These are phyloP conservation scores for Caryopteris hybrid DNA, from an alignment of 305 asterid genomes.

Conservation along the genomic window DNA sequence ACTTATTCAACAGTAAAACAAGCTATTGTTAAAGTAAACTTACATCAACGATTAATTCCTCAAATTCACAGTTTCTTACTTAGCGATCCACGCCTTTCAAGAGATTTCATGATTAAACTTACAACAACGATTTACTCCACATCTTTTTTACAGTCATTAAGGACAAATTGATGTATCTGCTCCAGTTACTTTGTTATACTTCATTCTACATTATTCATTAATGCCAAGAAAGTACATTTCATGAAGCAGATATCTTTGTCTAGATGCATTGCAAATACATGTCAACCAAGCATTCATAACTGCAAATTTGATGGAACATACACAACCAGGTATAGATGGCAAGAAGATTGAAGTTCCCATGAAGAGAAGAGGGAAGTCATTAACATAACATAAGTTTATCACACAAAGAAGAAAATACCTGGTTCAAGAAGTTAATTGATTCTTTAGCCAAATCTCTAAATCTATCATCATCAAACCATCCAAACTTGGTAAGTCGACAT, in stretches of 20 bases:
- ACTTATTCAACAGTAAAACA: neutral
- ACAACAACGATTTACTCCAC: neutral
- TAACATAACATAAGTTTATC: conserved; percentile 6
- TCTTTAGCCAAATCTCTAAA: conserved; percentile 89
- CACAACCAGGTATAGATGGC: conserved; percentile 1
- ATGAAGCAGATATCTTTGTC: neutral
- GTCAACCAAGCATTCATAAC: conserved; percentile 14
- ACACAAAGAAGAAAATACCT: conserved; percentile 45
- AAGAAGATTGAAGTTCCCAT: conserved; percentile 1
- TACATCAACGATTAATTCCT: neutral
- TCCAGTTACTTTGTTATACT: neutral
- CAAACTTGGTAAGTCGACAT: conserved; percentile 95
- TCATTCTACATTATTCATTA: neutral
- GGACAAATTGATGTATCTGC: neutral
- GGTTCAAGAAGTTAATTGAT: conserved; percentile 80
- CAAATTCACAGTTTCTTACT: neutral
- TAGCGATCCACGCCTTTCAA: neutral
- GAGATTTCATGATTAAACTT: neutral
- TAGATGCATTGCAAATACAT: neutral
- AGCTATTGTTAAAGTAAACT: neutral
- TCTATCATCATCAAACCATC: conserved; percentile 97
- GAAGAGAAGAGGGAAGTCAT: conserved; percentile 5
- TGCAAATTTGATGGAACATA: neutral
- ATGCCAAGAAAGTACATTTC: conserved; percentile 2
- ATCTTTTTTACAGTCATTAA: neutral